Percentiles rank a stretch among this genome's conserved stretches.
These are phyloP conservation scores for Eucalyptus cloeziana DNA, from an alignment of 345 rosid genomes.

Conservation along the genomic window DNA sequence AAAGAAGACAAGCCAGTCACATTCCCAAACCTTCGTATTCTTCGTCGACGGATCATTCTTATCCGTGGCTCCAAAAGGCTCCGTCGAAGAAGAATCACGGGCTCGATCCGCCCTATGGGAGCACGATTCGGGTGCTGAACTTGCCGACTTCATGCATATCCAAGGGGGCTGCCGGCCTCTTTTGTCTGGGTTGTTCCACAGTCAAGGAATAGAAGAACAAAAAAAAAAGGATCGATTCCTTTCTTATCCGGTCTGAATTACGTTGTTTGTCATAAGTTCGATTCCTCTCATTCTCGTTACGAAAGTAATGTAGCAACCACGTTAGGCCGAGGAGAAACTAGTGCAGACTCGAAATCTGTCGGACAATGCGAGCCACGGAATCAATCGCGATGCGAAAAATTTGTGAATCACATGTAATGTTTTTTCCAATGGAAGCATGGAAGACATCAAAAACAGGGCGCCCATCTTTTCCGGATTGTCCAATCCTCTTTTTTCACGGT, in stretches of 20 bases:
- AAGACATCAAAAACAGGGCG: not conserved
- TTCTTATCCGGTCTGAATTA: not conserved
- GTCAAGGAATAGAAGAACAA: conserved; percentile 43
- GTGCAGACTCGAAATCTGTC: not conserved
- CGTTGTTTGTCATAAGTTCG: not conserved
- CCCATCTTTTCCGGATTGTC: not conserved
- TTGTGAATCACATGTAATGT: not conserved
- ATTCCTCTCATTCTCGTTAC: not conserved
- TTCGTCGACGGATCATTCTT: conserved; percentile 6
- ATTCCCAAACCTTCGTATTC: not conserved
- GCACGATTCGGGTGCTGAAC: conserved; percentile 48
- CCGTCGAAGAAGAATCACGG: conserved; percentile 21
- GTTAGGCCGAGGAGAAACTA: not conserved
- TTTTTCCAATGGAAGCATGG: not conserved
- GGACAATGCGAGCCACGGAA: not conserved
- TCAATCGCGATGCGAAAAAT: not conserved
- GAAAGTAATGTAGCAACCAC: not conserved
- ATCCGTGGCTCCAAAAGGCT: conserved; percentile 34
- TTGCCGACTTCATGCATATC: conserved; percentile 49
- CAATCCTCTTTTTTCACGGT: not conserved
- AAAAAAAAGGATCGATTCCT: conserved; percentile 6
- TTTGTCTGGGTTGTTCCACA: conserved; percentile 52
- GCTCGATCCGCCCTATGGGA: conserved; percentile 6
- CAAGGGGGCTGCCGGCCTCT: conserved; percentile 28
- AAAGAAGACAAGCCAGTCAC: not conserved